Evolutionary conservation across 2,329 filamentous ascomycete genomes (phyloP), one percentile per base, ranked within the genome.

Genomic region (Emericellopsis atlantica): DNA sequence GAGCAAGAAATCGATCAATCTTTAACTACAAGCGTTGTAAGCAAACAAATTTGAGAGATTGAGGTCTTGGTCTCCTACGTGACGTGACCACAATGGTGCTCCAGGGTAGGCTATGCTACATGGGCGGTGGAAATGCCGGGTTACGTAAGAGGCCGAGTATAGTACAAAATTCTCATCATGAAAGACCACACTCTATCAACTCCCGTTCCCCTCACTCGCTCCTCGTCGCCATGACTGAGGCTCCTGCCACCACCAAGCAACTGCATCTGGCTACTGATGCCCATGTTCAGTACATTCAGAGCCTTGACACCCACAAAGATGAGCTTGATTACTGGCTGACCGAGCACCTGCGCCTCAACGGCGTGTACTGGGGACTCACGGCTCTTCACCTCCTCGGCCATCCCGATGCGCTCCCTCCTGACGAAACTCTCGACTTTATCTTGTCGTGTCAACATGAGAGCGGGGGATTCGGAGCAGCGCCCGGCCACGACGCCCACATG

Each of bases 241-340:
- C 38, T 29, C 40, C 43, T 38, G 32, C 48, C 34, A 18, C 45
- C 15, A 55, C 63, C 23, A 58, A 64, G 32, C 62, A 65, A 48
- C 59, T 61, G 21, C 58, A 62, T 46, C 64, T 78, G 38, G 68
- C 69, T 39, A 64, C 65, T 6, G 67, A 67, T 7, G 68, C 72
- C 18, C 92, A 98, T 60, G 86, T 96, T 53, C 78, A 79, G 57
- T 98, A 96, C 60, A 87, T 98, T 51, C 86, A 94, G 63, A 86
- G 83, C 54, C 73, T 98, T 51, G 88, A 98, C 62, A 88, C 82
- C 49, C 81, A 84, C 57, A 88, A 84, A 66, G 88, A 96, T 69
- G 86, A 95, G 63, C 80, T 95, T 52, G 88, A 95, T 61, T 98
- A 96, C 67, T 95, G 90, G 84, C 72, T 96, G 57, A 98, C 92